Conservation (phyloP, 1,284 basidiomycete species). For the Schizophyllum commune region DNA sequence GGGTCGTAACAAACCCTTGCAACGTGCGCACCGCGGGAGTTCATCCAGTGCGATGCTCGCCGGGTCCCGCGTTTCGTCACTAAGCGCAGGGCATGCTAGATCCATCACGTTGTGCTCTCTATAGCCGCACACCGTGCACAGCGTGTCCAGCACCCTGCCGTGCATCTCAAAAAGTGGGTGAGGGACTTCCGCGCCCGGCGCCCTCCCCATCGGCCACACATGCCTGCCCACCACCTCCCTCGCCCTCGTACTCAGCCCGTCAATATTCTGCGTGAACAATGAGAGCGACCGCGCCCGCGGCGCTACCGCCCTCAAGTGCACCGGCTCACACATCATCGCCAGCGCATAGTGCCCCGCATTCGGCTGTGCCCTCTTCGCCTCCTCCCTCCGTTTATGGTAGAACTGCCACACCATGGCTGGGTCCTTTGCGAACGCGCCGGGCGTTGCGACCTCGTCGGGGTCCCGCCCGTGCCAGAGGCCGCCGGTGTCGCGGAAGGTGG, state of each 20-base stretch:
- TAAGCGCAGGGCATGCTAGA: conserved; percentile 45
- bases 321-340: conserved; percentile 36
- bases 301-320: conserved; percentile 26
- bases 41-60: conserved; percentile 34
- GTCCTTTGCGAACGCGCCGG: conserved; percentile 43
- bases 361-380: conserved; percentile 32
- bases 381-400: conserved; percentile 57
- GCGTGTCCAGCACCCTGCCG: conserved; percentile 48
- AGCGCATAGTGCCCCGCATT: conserved; percentile 52
- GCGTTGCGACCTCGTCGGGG: conserved; percentile 49
- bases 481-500: conserved; percentile 6
- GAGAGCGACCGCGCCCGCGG: conserved; percentile 37
- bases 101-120: conserved; percentile 31
- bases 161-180: conserved; percentile 54
- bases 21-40: conserved; percentile 46
- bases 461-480: conserved; percentile 4
- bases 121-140: conserved; percentile 43
- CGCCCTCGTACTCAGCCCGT: conserved; percentile 43
- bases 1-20: conserved; percentile 44
- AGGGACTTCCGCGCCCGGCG: conserved; percentile 13
- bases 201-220: background rate
- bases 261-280: conserved; percentile 63
- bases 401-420: conserved; percentile 62
- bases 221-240: conserved; percentile 15
- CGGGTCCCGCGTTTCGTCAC: conserved; percentile 44